Evolutionary conservation across 495 filamentous ascomycete genomes (phyloP), one percentile per base, ranked within the genome.

Genomic region (Aspergillus kassunensis): DNA sequence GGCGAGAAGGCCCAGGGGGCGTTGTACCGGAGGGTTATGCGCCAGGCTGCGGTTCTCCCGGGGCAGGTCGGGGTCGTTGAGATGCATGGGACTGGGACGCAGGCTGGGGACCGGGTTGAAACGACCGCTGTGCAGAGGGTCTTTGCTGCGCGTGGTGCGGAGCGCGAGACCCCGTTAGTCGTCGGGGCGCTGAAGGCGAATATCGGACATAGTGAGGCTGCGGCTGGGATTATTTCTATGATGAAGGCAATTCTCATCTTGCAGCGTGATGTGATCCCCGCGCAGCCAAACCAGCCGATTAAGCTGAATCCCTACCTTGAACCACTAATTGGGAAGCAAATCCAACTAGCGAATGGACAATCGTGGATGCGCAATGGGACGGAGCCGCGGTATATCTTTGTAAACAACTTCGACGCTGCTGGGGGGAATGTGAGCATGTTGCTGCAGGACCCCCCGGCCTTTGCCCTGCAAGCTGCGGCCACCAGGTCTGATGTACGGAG

Each of bases 11-110:
- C 73, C 1, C 79, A 82, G 59, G 66, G 68, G 23, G 64, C 65
- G 27, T 56, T 79, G 0, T 73, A 70, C 51, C 65, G 67, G 44
- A 57, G 58, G 23, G 72, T 82, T 3, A 55, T 81, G 33, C 56
- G 62, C 19, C 60, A 69, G 23, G 71, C 70, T 31, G 73, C 64
- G 23, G 60, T 81, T 16, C 60, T 73, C 51, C 70, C 79, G 0
- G 51, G 67, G 21, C 70, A 77, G 33, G 65, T 83, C 44, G 64
- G 65, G 44, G 76, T 77, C 56, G 72, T 81, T 6, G 80, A 82
- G 59, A 66, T 74, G 58, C 72, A 75, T 31, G 69, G 71, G n/a
- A 75, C 71, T 6, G 71, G 72, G 8, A 75, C 71, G 7, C 68
- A 72, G 40, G 63, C 61, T 13, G 72, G 72, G 8, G 71, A 75